phyloP scores from a whole-genome alignment of 2,329 filamentous ascomycete species.

The Sporothrix globosa region DNA sequence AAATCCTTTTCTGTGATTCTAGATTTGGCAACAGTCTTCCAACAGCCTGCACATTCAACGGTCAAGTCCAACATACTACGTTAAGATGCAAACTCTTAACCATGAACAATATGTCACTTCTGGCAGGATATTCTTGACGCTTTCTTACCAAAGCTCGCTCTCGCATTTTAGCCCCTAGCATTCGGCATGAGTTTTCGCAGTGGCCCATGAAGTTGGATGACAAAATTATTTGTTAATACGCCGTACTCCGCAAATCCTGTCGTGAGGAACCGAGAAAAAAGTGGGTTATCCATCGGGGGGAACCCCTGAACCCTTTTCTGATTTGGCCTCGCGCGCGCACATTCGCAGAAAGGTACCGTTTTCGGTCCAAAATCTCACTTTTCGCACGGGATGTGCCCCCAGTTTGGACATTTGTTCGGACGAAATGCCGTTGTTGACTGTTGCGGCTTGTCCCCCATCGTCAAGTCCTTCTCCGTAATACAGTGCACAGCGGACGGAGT shows the following conservation, averaged over 20 bases:
- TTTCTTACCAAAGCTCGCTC: not conserved
- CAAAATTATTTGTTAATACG: conserved; percentile 1
- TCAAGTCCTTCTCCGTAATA: not conserved
- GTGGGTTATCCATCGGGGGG: not conserved
- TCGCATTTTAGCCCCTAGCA: not conserved
- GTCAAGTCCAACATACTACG: not conserved
- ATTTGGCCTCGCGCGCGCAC: conserved; percentile 9
- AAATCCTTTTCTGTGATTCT: not conserved
- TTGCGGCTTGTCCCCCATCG: not conserved
- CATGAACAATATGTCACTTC: not conserved
- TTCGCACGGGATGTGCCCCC: not conserved
- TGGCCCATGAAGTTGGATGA: not conserved
- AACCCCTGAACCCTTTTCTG: not conserved
- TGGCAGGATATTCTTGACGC: not conserved
- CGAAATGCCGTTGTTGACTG: not conserved
- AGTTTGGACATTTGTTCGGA: not conserved
- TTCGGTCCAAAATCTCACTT: not conserved
- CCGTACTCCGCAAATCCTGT: conserved; percentile 3
- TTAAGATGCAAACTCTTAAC: not conserved
- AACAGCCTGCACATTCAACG: no score
- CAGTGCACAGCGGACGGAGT: not conserved
- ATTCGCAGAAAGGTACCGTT: conserved; percentile 23
- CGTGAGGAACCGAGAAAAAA: not conserved
- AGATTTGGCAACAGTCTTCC: not conserved
- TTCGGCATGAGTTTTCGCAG: not conserved